Evolutionary conservation across 2,329 filamentous ascomycete genomes (phyloP).

Genomic region (Neurospora crassa): DNA sequence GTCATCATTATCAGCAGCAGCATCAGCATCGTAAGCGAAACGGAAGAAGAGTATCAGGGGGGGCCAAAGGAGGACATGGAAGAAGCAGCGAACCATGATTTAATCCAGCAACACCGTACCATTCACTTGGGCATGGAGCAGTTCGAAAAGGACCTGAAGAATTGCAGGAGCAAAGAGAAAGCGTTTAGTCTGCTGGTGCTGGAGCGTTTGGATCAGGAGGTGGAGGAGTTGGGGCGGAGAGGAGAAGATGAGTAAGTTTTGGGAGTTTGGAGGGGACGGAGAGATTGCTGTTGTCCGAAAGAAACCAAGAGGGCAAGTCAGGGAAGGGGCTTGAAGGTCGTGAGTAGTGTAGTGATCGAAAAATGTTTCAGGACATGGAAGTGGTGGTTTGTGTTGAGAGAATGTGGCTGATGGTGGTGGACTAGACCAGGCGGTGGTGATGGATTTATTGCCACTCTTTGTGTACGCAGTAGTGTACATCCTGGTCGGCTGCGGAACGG

Average conservation of each 20-base stretch:
- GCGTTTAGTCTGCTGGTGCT: slow-evolving; percentile 49
- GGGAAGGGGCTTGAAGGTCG: neutral
- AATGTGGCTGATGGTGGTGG: neutral
- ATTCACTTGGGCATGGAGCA: slow-evolving; percentile 70
- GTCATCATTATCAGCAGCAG: neutral
- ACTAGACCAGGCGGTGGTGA: neutral
- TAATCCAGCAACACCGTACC: slow-evolving; percentile 64
- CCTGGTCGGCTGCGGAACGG: neutral
- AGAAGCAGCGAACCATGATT: slow-evolving; percentile 38
- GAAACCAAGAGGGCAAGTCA: neutral
- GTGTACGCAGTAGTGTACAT: too few relatives aligned
- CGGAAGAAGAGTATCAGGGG: neutral
- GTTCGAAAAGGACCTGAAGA: slow-evolving; percentile 55
- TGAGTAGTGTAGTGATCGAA: neutral
- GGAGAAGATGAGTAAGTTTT: slow-evolving; percentile 81
- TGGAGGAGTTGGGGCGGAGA: slow-evolving; percentile 58
- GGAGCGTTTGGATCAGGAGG: slow-evolving; percentile 77
- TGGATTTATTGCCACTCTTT: neutral
- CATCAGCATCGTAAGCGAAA: neutral
- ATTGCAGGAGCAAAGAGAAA: slow-evolving; percentile 52
- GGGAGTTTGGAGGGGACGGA: slow-evolving; percentile 62
- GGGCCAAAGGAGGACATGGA: slow-evolving; percentile 1
- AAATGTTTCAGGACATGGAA: neutral
- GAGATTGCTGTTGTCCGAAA: neutral
- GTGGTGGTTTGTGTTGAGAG: neutral